A percentile compares a stretch with the other conserved stretches of the same genome.
Evolutionary conservation across 495 filamentous ascomycete genomes (phyloP).

Genomic region (Trichoderma parareesei): DNA sequence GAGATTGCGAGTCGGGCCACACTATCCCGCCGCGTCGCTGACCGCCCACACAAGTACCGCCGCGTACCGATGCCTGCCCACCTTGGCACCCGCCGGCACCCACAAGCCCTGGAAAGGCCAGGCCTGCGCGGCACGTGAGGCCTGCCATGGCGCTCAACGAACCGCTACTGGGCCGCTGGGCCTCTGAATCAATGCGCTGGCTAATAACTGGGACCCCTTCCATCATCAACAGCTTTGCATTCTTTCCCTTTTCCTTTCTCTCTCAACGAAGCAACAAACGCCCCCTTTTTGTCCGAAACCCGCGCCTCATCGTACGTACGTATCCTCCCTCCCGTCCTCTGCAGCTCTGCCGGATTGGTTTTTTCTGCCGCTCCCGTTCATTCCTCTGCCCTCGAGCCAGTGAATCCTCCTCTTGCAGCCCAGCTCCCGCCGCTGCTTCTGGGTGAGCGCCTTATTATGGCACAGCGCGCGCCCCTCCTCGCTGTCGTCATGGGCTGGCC

Average conservation of each 20-base stretch:
- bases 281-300: background rate
- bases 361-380: background rate
- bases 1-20: too few relatives aligned
- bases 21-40: background rate
- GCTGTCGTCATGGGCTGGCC: constrained; percentile 8
- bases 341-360: background rate
- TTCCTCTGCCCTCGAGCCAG: background rate
- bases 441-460: constrained; percentile 9
- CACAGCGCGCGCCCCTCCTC: background rate
- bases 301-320: constrained; percentile 5
- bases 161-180: too few relatives aligned
- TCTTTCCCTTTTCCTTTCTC: background rate
- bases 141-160: background rate
- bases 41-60: background rate
- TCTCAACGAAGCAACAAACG: constrained; percentile 5
- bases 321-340: constrained; percentile 7
- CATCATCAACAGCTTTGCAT: background rate
- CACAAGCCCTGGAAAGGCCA: background rate
- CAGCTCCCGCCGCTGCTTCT: background rate
- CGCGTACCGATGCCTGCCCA: background rate
- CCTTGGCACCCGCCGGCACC: background rate
- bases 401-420: constrained; percentile 1
- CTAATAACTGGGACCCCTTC: background rate
- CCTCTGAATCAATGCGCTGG: background rate
- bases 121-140: background rate